Percentiles rank a stretch among this genome's conserved stretches.
phyloP scores from a whole-genome alignment of 2,329 filamentous ascomycete species.

The Alternaria atra region DNA sequence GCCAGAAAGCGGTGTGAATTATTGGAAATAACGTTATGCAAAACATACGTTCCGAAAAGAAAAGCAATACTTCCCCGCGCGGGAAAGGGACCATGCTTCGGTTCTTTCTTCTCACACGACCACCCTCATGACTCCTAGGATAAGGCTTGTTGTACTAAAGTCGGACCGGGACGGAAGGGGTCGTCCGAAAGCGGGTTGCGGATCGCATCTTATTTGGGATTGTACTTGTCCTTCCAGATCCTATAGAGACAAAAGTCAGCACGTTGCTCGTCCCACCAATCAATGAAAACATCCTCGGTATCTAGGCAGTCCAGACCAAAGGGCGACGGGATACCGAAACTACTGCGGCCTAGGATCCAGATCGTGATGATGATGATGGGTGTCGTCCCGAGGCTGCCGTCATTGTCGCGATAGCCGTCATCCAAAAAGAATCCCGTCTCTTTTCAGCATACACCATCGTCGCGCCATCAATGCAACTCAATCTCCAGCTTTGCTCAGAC shows the following conservation, averaged over 20 bases:
- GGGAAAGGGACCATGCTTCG: not conserved
- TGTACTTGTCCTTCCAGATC: conserved; percentile 99
- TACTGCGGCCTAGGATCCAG: conserved; percentile 13
- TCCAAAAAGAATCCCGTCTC: not conserved
- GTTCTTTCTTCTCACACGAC: conserved; percentile 2
- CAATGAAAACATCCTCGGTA: conserved; percentile 7
- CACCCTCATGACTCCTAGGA: conserved; percentile 13
- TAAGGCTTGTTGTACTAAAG: not conserved
- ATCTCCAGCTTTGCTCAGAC: conserved; percentile 16
- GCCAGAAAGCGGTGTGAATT: not conserved
- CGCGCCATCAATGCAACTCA: conserved; percentile 22
- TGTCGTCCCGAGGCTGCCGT: conserved; percentile 7
- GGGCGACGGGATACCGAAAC: conserved; percentile 12
- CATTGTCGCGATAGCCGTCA: conserved; percentile 20
- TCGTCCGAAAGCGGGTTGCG: conserved; percentile 5
- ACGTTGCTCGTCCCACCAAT: conserved; percentile 25
- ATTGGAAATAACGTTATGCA: conserved; percentile 7
- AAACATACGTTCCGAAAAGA: not conserved
- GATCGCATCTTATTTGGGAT: conserved; percentile 54
- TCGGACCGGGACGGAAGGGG: conserved; percentile 7
- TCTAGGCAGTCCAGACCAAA: not conserved
- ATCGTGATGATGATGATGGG: conserved; percentile 1
- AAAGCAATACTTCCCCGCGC: conserved; percentile 1
- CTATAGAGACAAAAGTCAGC: conserved; percentile 58
- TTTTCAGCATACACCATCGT: conserved; percentile 16